Percentiles rank a stretch among this genome's conserved stretches.
Conservation (phyloP, 169 alveolate species). For the Plasmodium ovale region DNA sequence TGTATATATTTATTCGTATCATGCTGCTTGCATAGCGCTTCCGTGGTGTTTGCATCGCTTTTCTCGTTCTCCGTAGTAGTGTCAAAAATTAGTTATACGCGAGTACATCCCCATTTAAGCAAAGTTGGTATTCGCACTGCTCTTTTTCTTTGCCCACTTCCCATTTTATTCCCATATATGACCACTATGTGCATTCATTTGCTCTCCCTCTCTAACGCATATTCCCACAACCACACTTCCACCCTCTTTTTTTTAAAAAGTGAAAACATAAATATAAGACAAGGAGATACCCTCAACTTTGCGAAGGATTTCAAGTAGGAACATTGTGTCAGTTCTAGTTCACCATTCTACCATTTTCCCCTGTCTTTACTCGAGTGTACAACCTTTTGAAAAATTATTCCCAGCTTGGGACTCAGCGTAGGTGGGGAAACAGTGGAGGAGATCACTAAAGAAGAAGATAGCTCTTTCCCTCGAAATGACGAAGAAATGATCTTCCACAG, state of each 20-base stretch:
- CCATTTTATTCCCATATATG: too few species aligned
- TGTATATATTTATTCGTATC: background rate
- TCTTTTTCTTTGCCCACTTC: too few species aligned
- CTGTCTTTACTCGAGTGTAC: background rate
- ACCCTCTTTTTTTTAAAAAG: background rate
- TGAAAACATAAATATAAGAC: background rate
- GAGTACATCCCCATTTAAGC: too few species aligned
- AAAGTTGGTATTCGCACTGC: too few species aligned
- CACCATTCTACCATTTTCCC: background rate
- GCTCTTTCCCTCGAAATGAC: too few species aligned
- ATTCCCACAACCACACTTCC: background rate
- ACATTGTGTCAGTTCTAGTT: background rate
- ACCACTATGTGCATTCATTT: background rate
- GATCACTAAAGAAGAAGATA: too few species aligned
- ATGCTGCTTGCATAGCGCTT: too few species aligned
- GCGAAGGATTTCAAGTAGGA: slow-evolving; percentile 21
- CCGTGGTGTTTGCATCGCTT: too few species aligned
- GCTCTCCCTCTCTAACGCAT: background rate
- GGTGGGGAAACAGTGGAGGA: too few species aligned
- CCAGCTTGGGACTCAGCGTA: too few species aligned
- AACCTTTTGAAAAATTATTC: too few species aligned
- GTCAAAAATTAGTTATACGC: background rate
- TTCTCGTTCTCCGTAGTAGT: background rate
- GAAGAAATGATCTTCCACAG: too few species aligned
- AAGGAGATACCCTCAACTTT: background rate